Evolutionary conservation across 2,329 filamentous ascomycete genomes (phyloP).

Genomic region (Tolypocladium guangdongense): DNA sequence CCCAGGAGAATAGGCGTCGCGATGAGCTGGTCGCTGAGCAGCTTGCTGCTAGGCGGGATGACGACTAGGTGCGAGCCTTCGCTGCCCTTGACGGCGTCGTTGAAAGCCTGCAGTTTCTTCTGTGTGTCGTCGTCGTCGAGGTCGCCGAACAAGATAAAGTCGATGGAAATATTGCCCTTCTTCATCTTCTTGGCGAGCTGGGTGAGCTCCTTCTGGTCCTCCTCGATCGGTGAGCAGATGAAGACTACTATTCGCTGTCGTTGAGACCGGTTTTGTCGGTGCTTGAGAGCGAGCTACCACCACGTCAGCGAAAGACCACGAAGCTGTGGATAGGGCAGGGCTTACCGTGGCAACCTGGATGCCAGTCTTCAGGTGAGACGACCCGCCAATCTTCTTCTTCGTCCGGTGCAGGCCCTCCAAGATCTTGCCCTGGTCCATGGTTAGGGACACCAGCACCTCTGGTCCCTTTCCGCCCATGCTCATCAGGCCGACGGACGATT

Average conservation of each 20-base stretch:
- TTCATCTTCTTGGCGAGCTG: constrained; percentile 97
- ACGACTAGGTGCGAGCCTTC: constrained; percentile 88
- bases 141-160: constrained; percentile 92
- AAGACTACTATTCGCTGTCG: constrained; percentile 95
- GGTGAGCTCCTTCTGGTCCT: constrained; percentile 79
- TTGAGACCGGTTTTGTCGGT: constrained; percentile 95
- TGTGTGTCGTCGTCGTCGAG: constrained; percentile 78
- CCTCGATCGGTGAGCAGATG: constrained; percentile 82
- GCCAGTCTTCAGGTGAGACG: constrained; percentile 78
- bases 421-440: constrained; percentile 92
- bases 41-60: constrained; percentile 80
- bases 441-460: constrained; percentile 92
- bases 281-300: constrained; percentile 79
- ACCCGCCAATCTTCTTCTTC: constrained; percentile 80
- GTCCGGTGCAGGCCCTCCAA: constrained; percentile 85
- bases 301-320: constrained; percentile 10
- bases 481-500: constrained; percentile 96
- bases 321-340: background rate
- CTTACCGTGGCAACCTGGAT: constrained; percentile 91
- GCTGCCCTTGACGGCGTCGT: constrained; percentile 81
- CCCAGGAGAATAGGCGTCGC: constrained; percentile 83
- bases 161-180: constrained; percentile 89
- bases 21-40: constrained; percentile 86
- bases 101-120: constrained; percentile 90
- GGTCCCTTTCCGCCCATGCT: constrained; percentile 98